A percentile compares a stretch with the other conserved stretches of the same genome.
Evolutionary conservation across 306 rosid genomes (phyloP).

Genomic region (Alnus rubra): DNA sequence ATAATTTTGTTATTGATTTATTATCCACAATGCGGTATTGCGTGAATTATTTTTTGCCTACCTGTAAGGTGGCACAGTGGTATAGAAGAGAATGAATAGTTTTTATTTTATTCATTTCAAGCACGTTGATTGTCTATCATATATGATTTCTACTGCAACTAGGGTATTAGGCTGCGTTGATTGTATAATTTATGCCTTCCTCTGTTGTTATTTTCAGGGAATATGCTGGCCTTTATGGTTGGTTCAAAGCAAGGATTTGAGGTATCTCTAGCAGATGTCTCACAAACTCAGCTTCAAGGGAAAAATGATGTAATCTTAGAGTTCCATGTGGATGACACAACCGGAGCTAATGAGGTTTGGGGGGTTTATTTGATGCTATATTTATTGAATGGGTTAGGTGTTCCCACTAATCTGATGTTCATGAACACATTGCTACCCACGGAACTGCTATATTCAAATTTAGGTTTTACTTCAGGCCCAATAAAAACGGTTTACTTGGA

Average conservation of each 20-base stretch:
- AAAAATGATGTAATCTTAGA: conserved; percentile 91
- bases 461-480: not conserved
- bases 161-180: not conserved
- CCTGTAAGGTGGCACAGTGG: not conserved
- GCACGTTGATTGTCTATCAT: not conserved
- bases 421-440: not conserved
- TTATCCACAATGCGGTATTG: not conserved
- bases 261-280: conserved; percentile 94
- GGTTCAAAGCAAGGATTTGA: conserved; percentile 98
- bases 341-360: conserved; percentile 93
- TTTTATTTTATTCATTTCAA: not conserved
- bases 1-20: not conserved
- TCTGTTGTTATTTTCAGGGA: conserved; percentile 54
- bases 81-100: not conserved
- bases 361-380: conserved; percentile 1
- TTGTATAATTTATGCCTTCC: conserved; percentile 13
- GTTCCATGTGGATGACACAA: conserved; percentile 96
- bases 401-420: conserved; percentile 8
- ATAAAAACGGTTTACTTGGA: not conserved
- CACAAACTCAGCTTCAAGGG: conserved; percentile 94
- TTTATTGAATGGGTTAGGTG: conserved; percentile 1
- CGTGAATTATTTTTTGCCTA: not conserved
- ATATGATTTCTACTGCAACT: not conserved
- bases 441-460: conserved; percentile 6
- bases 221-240: conserved; percentile 86